Evolutionary conservation across 495 filamentous ascomycete species (phyloP), one percentile per base, ranked within the genome.

Genomic region (Penicillium simplicissimum): DNA sequence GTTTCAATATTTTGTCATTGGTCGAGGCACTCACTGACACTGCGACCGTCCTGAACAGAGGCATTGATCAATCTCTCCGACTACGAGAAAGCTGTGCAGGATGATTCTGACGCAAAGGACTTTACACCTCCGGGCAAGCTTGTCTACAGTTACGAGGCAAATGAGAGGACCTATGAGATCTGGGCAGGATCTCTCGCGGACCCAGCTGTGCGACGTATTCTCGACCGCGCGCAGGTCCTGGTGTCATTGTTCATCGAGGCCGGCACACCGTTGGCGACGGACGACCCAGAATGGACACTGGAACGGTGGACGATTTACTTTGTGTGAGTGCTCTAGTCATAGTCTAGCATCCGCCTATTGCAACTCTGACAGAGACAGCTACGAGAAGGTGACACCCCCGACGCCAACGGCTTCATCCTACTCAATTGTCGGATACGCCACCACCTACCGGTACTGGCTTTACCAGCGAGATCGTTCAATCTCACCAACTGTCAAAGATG

Each of bases 201-300:
- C 65, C 75, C 83, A 0, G 79, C 77, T 15, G 84, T 93, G 34
- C 81, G 80, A 60, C 78, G 84, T 63, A 70, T 96, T 34, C 67
- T 95, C 58, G 85, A 85, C 67, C 90, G 92, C 49, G 85, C 93
- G 51, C 91, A 96, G 72, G 85, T 97, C 38, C 79, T 93, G 25
- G 83, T 92, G n/a, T 87, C 89, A 8, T 80, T 97, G 56, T 96
- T 89, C 74, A 96, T 99, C 61, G 95, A 99, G 74, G 95, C 91
- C 23, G 96, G 92, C 35, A 87, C 85, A 13, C 82, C 80, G 25
- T 79, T 96, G 19, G 81, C 87, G 9, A 75, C 90, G 13, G 84
- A 94, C 45, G 91, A 96, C 57, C 81, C 85, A 4, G 86, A 89
- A 37, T 89, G 87, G 85, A 84, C 84, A 8, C 74, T 91, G 8